Base-by-base conservation (phyloP, 2,329 filamentous ascomycete genomes). In the Leptographium flavum region DNA sequence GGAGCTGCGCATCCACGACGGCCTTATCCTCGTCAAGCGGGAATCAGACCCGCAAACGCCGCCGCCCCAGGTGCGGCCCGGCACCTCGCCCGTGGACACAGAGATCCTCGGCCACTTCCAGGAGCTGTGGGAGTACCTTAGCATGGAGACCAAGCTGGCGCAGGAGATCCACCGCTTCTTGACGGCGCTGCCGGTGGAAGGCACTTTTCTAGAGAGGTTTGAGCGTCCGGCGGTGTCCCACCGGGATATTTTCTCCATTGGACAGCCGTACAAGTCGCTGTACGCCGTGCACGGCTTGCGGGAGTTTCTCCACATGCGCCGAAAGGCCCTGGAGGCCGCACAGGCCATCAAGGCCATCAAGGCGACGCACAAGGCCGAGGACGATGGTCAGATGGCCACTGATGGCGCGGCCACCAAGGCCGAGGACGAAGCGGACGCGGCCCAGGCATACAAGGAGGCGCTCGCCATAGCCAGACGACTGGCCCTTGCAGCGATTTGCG, bases 21-120 rank as follows among this genome's bases (percentile, higher is more conserved):
- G 80, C 2, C 63, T 86, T 19, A 69, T 87, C 22, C 65, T 87
- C 19, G 70, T 87, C 38, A 81, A 76, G 53, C 69, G 71, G 15
- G 73, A 77, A 37, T 67, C 71, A 19, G 67, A 71, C 14, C 56
- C 62, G 1, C 58, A 63, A 9, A 60, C 63, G 4, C 60, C 66
- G 46, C 57, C 69, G 23, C 53, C 66, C 50, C 56, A 67, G 27
- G 63, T 71, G 43, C 68, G 66, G 49, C 70, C 62, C 43, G 76
- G 65, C 42, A 73, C 66, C 39, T 79, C 66, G 50, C 72, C 65
- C 31, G 71, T 96, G 3, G 87, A 96, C 57, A 71, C 76, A 13
- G 84, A 90, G 54, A 79, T 96, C 21, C 66, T 92, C 53, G 73
- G 79, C 47, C 84, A 93, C 59, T 94, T 94, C 55, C 74, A 85